Evolutionary conservation across 441 rosid species (phyloP).

Genomic region (Flueggea neowawraea): DNA sequence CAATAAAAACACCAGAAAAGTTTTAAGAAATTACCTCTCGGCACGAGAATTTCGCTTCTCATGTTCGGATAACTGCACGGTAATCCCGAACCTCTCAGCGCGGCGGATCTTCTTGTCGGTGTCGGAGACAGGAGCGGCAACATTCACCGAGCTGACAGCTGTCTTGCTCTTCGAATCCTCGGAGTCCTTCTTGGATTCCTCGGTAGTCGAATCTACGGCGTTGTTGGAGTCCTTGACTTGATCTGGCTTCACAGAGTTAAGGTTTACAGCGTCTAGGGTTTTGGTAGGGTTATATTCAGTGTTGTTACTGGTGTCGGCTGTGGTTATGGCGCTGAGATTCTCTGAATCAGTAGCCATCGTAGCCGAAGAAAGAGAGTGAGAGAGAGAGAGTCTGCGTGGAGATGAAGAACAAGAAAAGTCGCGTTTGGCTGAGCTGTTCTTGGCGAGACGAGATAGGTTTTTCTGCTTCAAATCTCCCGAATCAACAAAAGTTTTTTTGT

Average conservation of each 20-base stretch:
- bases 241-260: constrained; percentile 22
- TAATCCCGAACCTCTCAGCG: constrained; percentile 87
- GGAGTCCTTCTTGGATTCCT: not conserved
- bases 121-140: constrained; percentile 31
- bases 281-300: constrained; percentile 32
- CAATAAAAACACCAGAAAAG: not conserved
- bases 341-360: too few relatives aligned
- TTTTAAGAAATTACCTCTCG: constrained; percentile 48
- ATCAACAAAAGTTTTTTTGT: too few relatives aligned
- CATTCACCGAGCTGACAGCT: not conserved
- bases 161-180: not conserved
- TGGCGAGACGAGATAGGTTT: too few relatives aligned
- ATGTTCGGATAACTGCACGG: constrained; percentile 70
- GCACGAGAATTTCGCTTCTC: constrained; percentile 92
- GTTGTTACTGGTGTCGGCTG: too few relatives aligned
- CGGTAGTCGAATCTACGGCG: constrained; percentile 1
- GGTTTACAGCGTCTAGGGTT: constrained; percentile 10
- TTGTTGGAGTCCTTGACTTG: constrained; percentile 23
- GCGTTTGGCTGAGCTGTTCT: too few relatives aligned
- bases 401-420: too few relatives aligned
- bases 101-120: constrained; percentile 79
- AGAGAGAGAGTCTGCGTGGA: too few relatives aligned
- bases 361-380: too few relatives aligned
- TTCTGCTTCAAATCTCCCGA: too few relatives aligned
- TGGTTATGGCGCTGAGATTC: too few relatives aligned